Evolutionary conservation across 257 asterid species (phyloP).

Genomic region (Solanum corneliomulleri): DNA sequence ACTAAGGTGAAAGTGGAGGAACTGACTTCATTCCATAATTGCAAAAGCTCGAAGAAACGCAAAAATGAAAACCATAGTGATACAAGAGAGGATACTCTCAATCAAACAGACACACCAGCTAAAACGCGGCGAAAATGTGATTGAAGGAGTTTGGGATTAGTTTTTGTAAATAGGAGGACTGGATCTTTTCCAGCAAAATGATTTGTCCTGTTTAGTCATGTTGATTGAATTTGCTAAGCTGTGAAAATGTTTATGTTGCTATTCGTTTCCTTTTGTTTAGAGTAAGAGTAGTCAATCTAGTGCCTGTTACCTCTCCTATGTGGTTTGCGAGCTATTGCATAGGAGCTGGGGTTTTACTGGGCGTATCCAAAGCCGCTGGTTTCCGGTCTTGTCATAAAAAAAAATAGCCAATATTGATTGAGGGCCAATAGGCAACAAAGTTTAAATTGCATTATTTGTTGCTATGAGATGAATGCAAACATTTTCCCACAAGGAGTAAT

Average conservation of each 20-base stretch:
- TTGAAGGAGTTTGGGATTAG: not conserved
- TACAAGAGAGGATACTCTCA: not conserved
- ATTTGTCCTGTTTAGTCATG: not conserved
- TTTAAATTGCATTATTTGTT: not conserved
- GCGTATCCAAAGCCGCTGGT: no score
- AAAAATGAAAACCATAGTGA: not conserved
- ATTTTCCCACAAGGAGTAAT: no score
- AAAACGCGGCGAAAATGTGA: not conserved
- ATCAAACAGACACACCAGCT: conserved; percentile 3
- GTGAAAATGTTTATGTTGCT: not conserved
- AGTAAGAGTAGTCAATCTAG: not conserved
- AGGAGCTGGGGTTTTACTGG: no score
- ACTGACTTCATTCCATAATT: conserved; percentile 1
- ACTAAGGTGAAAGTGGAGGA: conserved; percentile 25
- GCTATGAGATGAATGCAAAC: not conserved
- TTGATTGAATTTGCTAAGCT: not conserved
- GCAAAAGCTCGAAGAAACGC: not conserved
- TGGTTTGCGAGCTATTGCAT: no score
- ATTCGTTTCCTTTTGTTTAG: not conserved
- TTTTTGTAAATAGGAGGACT: not conserved
- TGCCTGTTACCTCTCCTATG: no score
- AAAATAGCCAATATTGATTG: not conserved
- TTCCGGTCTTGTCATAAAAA: no score
- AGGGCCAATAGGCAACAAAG: not conserved
- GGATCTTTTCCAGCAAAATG: not conserved